Base-by-base conservation (phyloP, 768 basidiomycete species). In the Mycena maculata region DNA sequence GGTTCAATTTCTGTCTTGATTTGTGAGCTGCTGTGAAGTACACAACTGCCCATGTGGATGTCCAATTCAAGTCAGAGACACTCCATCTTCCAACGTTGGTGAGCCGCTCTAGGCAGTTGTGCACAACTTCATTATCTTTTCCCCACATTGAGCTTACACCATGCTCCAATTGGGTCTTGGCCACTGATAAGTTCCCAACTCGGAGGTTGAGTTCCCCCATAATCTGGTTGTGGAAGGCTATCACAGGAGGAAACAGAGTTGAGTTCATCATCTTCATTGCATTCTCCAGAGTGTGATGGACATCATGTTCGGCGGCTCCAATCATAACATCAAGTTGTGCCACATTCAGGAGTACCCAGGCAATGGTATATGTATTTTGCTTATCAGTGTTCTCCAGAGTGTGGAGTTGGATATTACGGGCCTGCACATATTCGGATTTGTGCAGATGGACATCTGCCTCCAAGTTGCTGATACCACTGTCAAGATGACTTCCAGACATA, bases 341-440 rank as follows among this genome's bases (percentile, higher is more conserved):
- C n/a, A n/a, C n/a, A n/a, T n/a, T n/a, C n/a, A n/a, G n/a, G n/a
- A n/a, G n/a, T n/a, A n/a, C n/a, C n/a, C n/a, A n/a, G n/a, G n/a
- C n/a, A n/a, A n/a, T n/a, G n/a, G n/a, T n/a, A n/a, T n/a, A n/a
- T n/a, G n/a, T n/a, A n/a, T n/a, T n/a, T n/a, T n/a, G n/a, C n/a
- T n/a, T n/a, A n/a, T n/a, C 18, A 22, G 27, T n/a, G 11, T 41
- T 16, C 16, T 61, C 38, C 1, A 44, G 10, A n/a, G 31, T 13
- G 12, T 28, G 1, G 15, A 20, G 28, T 16, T 52, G 30, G 20
- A 41, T 52, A 2, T 15, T 41, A 2, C 22, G 16, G 12, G 60
- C 60, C 23, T 61, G 36, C 10, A n/a, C 18, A 52, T 50, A 61
- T 52, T 61, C 48, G 4, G 60, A 41, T 18, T 61, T 61, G 4